Evolutionary conservation across 805 yeast genomes (phyloP), one percentile per base, ranked within the genome.

Genomic region (Ogataea nonfermentans): DNA sequence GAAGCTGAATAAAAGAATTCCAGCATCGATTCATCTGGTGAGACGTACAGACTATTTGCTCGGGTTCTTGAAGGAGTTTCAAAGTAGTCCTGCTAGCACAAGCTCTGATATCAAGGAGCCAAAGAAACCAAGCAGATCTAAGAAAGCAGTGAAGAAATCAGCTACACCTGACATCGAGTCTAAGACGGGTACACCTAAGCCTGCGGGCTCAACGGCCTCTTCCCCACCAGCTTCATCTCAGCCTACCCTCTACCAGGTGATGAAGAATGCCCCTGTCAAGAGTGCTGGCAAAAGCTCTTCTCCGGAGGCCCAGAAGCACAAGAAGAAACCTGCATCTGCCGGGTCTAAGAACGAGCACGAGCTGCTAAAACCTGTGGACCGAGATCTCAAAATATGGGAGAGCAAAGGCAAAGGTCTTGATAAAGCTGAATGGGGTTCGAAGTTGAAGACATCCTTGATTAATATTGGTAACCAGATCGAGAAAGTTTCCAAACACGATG

Each of bases 11-110:
- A 84, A 87, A 48, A 84, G 79, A 55, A 84, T 84, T 4, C 98
- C 99, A 0, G 93, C 95, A 7, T 75, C 96, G 3, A 93, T 93
- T 12, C 99, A 93, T 63, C 68, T 93, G 35, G 87, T 86, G 9
- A 79, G 99, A 63, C 78, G 99, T 58, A 81, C 87, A 1, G 99
- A 95, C 59, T 91, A 90, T 54, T 70, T 93, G 53, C 73, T 91
- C 19, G 63, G 77, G 2, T 79, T 87, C 9, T 64, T 91, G 50
- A 73, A 73, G 45, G 95, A 81, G 47, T 36, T 44, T 14, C 40
- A 40, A 24, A 30, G 29, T 10, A 32, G 22, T 19, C 26, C 38
- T 12, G 15, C 31, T 3, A 15, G 37, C 9, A 34, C 22, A 9
- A 27, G 32, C 15, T 24, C 30, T 14, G 32, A 23, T 12, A 9